Conservation (phyloP, 495 filamentous ascomycete species). For the Aspergillus kassunensis region DNA sequence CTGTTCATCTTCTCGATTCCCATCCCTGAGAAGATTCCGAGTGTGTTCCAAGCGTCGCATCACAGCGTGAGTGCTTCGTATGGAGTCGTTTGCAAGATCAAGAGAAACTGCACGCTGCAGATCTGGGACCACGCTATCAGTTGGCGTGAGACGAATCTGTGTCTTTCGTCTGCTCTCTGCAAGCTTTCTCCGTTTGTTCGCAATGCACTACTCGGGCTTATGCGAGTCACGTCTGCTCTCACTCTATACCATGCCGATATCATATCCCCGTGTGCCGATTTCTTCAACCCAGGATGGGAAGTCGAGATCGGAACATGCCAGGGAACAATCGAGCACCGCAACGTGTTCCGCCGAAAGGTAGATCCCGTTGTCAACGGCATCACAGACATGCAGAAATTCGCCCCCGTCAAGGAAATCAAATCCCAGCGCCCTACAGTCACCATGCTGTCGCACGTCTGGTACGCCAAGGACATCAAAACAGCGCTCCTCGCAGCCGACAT, state of each 20-base stretch:
- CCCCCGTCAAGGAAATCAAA: conserved; percentile 55
- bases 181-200: conserved; percentile 55
- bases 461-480: conserved; percentile 63
- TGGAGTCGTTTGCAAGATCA: conserved; percentile 63
- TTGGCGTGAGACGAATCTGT: conserved; percentile 61
- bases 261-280: conserved; percentile 60
- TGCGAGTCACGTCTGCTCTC: conserved; percentile 56
- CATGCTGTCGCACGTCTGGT: conserved; percentile 64
- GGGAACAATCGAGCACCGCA: conserved; percentile 55
- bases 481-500: conserved; percentile 61
- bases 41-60: conserved; percentile 65
- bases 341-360: conserved; percentile 57
- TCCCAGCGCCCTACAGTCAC: conserved; percentile 56
- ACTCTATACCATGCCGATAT: conserved; percentile 63
- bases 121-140: conserved; percentile 69
- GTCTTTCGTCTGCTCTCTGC: conserved; percentile 56
- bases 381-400: conserved; percentile 60
- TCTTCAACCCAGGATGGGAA: conserved; percentile 68
- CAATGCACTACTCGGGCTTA: conserved; percentile 51
- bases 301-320: conserved; percentile 60
- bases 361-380: conserved; percentile 69
- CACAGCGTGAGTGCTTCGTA: conserved; percentile 63
- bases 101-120: conserved; percentile 55
- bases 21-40: conserved; percentile 58
- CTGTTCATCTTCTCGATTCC: conserved; percentile 68